These are phyloP conservation scores for Polygonum aviculare DNA, from an alignment of 148 eudicot genomes.

Conservation along the genomic window DNA sequence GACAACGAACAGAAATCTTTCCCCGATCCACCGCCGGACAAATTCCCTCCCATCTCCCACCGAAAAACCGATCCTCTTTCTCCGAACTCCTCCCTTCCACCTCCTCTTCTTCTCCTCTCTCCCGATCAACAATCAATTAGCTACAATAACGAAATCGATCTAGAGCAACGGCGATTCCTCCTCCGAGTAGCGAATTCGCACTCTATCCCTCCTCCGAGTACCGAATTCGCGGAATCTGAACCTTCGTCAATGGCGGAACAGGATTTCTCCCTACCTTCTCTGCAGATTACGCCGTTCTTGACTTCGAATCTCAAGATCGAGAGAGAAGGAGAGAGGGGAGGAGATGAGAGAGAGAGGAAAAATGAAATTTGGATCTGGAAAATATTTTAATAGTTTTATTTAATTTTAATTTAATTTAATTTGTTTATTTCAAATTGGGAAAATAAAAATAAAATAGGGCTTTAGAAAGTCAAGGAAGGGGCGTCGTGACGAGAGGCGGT, in stretches of 20 bases:
- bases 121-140: background rate
- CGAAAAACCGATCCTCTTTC: background rate
- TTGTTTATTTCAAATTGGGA: background rate
- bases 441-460: background rate
- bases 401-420: background rate
- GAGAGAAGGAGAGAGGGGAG: background rate
- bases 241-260: background rate
- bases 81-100: background rate
- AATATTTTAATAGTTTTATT: background rate
- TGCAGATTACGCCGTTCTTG: background rate
- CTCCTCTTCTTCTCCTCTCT: constrained; percentile 5
- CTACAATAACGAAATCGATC: background rate
- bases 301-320: constrained; percentile 7
- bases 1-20: background rate
- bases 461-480: constrained; percentile 8
- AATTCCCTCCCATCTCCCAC: constrained; percentile 6
- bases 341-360: background rate
- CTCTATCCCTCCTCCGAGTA: too few relatives aligned
- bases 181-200: too few relatives aligned
- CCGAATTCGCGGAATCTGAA: background rate
- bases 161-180: background rate
- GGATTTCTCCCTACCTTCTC: background rate
- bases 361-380: background rate
- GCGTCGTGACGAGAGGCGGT: background rate
- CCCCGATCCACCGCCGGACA: background rate